Base-by-base conservation (phyloP, 805 yeast genomes). In the Monosporozyma aerobia region DNA sequence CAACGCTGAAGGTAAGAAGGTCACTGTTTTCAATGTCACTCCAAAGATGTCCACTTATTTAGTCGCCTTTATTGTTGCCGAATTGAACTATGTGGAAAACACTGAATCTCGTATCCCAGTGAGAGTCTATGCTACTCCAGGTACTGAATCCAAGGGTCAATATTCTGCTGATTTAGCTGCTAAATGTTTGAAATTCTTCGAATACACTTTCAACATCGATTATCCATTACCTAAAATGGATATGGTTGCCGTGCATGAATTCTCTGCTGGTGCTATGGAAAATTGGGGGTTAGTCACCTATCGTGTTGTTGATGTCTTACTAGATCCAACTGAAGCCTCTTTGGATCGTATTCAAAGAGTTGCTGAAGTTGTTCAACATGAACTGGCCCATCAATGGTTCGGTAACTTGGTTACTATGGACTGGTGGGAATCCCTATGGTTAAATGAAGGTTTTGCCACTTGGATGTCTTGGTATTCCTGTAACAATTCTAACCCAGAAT, bases 361-460 rank as follows among this genome's bases (percentile, higher is more conserved):
- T 32, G 83, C 89, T 5, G 86, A 86, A 62, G 95, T 87, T 35
- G 85, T 87, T 30, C 83, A 85, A 54, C 96, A 88, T 70, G 96
- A 87, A 69, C 73, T 87, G 53, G 95, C 95, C 10, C 96, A 87
- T 69, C 94, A 88, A 65, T 88, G 95, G 95, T 88, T 87, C 63
- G 95, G 96, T 52, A 84, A 88, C 68, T 77, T 85, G 60, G 92
- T 87, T 55, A 88, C 95, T 47, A 88, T 87, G 95, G 82, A 85
- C 62, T 88, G 95, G 94, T 87, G 96, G 96, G 88, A 87, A 61
- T 94, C 86, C 61, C 75, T 87, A 59, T 87, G 95, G 95, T 78
- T 87, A 56, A 87, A 87, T 64, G 95, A 87, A 70, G 94, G 95
- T 13, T 87, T 87, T 70, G 96, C 95, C 16, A 87, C 96, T 29